These are phyloP conservation scores for Dothistroma septosporum DNA, from an alignment of 2,329 filamentous ascomycete species.

Conservation along the genomic window DNA sequence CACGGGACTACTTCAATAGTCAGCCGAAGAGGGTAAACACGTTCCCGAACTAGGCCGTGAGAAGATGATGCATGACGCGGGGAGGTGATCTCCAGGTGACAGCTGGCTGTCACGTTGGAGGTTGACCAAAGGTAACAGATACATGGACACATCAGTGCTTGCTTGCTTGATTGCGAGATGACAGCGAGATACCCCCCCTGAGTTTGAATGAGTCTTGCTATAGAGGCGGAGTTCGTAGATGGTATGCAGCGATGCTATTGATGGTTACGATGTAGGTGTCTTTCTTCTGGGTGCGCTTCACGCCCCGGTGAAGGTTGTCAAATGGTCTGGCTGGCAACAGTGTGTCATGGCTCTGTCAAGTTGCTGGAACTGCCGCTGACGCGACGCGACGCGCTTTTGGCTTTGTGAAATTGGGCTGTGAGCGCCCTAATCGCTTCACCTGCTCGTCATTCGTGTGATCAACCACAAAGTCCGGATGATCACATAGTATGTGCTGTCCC, in stretches of 20 bases:
- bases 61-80: not conserved
- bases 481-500: not conserved
- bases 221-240: not conserved
- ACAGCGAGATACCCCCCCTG: conserved; percentile 5
- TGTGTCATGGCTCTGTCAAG: too few species aligned
- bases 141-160: conserved; percentile 3
- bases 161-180: conserved; percentile 9
- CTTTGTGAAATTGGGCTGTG: not conserved
- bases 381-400: too few species aligned
- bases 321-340: too few species aligned
- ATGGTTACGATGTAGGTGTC: not conserved
- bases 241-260: not conserved
- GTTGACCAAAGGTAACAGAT: not conserved
- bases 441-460: not conserved
- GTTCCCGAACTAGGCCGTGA: conserved; percentile 14
- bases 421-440: not conserved
- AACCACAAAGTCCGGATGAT: not conserved
- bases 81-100: not conserved
- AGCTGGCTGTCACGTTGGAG: conserved; percentile 3
- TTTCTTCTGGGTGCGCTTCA: too few species aligned
- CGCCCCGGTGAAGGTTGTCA: too few species aligned
- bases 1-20: conserved; percentile 29
- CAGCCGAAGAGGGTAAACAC: conserved; percentile 18
- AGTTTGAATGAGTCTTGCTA: not conserved
- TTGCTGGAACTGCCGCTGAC: too few species aligned